Base-by-base conservation (phyloP, 805 yeast species). In the Metschnikowia shivogae region DNA sequence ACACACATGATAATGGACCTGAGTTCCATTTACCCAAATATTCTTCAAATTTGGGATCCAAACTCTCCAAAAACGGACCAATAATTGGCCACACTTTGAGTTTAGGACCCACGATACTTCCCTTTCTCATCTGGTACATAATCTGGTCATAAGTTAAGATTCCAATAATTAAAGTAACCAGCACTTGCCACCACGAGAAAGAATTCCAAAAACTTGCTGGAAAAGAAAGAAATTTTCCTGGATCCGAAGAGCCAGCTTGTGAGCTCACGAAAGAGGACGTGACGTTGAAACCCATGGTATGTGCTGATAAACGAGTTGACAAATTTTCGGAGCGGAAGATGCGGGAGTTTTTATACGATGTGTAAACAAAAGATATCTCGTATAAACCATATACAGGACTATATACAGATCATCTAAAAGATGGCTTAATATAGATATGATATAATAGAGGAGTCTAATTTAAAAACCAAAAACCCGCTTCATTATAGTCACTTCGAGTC, bases 31-130 rank as follows among this genome's bases (percentile, higher is more conserved):
- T 93, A 40, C 87, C 87, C 64, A 80, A 74, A 66, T 93, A 93
- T 60, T 86, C 96, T 61, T 86, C 96, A 63, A 93, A 93, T 63
- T 92, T 90, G 17, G 99, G 99, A 70, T 93, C 92, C 62, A 93
- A 72, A 13, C 93, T 83, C 63, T 93, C 97, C 65, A 93, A 72
- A 58, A 93, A 93, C 3, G 99, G 98, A 2, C 99, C 99, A 55
- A 93, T 90, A 40, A 93, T 74, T 2, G 99, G 99, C 89, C 95
- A 92, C 46, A 89, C 59, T 67, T 93, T 93, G 64, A 76, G 82
- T 36, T 70, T 67, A 11, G 97, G 99, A 19, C 99, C 99, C 7
- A 89, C 97, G 63, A 92, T 89, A 29, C 78, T 61, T 35, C 97
- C 97, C 67, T 93, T 93, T 52, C 81, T 80, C 36, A 79, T 58